These are phyloP conservation scores for Onygenales sp. DNA, from an alignment of 2,329 filamentous ascomycete genomes.

Conservation along the genomic window DNA sequence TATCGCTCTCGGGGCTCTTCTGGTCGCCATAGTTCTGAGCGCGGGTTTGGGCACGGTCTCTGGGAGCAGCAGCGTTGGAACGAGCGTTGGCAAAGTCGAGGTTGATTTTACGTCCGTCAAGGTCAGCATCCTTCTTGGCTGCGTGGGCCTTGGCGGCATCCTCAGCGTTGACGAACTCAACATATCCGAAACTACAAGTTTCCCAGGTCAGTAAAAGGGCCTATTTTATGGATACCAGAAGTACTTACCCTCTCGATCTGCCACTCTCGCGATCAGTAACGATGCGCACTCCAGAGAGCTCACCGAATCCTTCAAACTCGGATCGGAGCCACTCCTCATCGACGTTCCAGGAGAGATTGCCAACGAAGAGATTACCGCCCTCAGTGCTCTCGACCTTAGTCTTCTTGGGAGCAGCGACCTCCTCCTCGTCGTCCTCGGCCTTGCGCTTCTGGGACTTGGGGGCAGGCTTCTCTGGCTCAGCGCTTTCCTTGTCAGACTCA, in stretches of 20 bases:
- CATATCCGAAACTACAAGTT: constrained; percentile 64
- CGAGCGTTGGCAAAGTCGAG: constrained; percentile 68
- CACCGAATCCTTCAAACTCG: constrained; percentile 72
- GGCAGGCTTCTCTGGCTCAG: constrained; percentile 17
- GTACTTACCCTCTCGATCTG: constrained; percentile 65
- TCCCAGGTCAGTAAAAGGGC: constrained; percentile 16
- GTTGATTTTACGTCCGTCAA: constrained; percentile 67
- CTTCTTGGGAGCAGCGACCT: constrained; percentile 43
- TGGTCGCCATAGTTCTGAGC: constrained; percentile 61
- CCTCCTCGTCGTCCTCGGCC: constrained; percentile 35
- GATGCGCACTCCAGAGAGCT: constrained; percentile 63
- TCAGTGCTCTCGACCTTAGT: constrained; percentile 47
- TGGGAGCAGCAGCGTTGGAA: constrained; percentile 50
- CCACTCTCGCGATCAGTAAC: constrained; percentile 74
- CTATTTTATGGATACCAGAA: background rate
- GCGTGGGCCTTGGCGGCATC: constrained; percentile 63
- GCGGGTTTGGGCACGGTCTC: constrained; percentile 49
- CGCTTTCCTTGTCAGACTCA: constrained; percentile 20
- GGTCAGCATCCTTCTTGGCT: constrained; percentile 62
- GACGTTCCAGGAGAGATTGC: constrained; percentile 83
- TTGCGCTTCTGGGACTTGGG: constrained; percentile 36
- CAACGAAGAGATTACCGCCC: constrained; percentile 67
- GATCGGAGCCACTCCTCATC: constrained; percentile 72
- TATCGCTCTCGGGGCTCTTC: constrained; percentile 70
- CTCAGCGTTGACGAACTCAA: constrained; percentile 66